These are phyloP conservation scores for Xylariaceae sp. DNA, from an alignment of 2,329 filamentous ascomycete species.

Conservation along the genomic window DNA sequence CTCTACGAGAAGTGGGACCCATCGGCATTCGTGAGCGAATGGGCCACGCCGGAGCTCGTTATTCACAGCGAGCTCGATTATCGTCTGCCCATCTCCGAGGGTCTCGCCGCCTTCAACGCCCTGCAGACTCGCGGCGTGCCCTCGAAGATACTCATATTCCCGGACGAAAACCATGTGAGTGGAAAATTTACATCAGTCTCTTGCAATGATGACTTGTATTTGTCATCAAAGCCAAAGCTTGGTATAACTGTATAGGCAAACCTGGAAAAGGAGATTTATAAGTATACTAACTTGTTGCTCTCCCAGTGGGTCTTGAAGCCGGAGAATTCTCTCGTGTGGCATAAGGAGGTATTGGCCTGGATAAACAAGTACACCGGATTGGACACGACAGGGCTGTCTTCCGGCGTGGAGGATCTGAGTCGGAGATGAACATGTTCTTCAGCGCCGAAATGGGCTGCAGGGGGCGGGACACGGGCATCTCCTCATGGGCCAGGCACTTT, in stretches of 20 bases:
- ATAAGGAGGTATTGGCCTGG: slow-evolving; percentile 78
- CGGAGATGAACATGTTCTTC: slow-evolving; percentile 11
- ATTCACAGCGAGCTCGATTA: slow-evolving; percentile 93
- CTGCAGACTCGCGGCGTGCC: slow-evolving; percentile 71
- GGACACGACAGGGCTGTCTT: slow-evolving; percentile 27
- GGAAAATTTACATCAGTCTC: background rate
- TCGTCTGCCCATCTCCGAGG: slow-evolving; percentile 78
- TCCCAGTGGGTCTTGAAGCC: slow-evolving; percentile 79
- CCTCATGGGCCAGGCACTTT: too few species aligned
- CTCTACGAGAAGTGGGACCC: slow-evolving; percentile 69
- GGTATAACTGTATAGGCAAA: background rate
- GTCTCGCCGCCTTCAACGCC: slow-evolving; percentile 79
- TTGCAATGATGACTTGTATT: slow-evolving; percentile 36
- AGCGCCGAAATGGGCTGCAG: too few species aligned
- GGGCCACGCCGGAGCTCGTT: slow-evolving; percentile 80
- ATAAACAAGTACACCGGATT: slow-evolving; percentile 60
- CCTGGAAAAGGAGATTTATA: background rate
- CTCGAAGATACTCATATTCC: slow-evolving; percentile 76
- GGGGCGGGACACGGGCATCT: too few species aligned
- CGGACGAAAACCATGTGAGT: slow-evolving; percentile 62
- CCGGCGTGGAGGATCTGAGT: slow-evolving; percentile 20
- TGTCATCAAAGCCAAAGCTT: too few species aligned
- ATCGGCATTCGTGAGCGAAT: slow-evolving; percentile 59
- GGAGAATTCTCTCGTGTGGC: slow-evolving; percentile 89
- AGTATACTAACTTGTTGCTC: slow-evolving; percentile 7